Base-by-base conservation (phyloP, 2,329 filamentous ascomycete genomes). In the Lachnellula cervina region DNA sequence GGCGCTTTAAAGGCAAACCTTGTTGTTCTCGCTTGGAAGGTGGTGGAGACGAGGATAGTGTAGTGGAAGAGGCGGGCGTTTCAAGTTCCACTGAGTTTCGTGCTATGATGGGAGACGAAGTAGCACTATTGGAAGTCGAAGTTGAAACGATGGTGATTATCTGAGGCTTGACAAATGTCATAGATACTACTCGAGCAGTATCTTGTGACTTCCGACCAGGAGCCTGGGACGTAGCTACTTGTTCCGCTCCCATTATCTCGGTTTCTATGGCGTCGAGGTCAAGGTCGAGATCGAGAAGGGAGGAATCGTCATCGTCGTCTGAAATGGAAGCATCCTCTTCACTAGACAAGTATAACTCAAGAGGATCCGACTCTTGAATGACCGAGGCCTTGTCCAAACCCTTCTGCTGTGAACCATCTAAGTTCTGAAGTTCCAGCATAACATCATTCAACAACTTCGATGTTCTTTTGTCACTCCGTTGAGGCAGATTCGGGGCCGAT, bases 291-390 rank as follows among this genome's bases (percentile, higher is more conserved):
- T 81, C 77, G 61, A 72, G 71, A 52, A 71, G 67, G 59, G 77
- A 78, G 61, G 76, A 77, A 61, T 82, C 80, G 54, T 80, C 84
- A 64, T 77, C 77, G 64, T 82, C 79, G 68, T 83, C 82, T 46
- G 80, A 81, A 1, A 83, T 83, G 1, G 83, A 86, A 32, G 77
- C 81, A 60, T 86, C 83, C 66, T 87, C 83, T 62, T 87, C 83
- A 0, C 82, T 85, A 2, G 82, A 86, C 25, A 87, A 77, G 68
- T 87, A 87, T 56, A 81, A 65, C 55, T 83, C 79, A 67, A 84
- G 82, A 5, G 81, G 79, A 59, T 70, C 64, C 16, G 61, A 49
- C 50, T 61, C 56, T 28, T 64, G 47, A 16, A 64, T 48, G n/a
- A 59, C 44, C 8, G 59, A 58, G 9, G 43, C 35, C 5, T 48